Conservation (phyloP, 2,329 filamentous ascomycete genomes). For the Aspergillus puulaauensis region DNA sequence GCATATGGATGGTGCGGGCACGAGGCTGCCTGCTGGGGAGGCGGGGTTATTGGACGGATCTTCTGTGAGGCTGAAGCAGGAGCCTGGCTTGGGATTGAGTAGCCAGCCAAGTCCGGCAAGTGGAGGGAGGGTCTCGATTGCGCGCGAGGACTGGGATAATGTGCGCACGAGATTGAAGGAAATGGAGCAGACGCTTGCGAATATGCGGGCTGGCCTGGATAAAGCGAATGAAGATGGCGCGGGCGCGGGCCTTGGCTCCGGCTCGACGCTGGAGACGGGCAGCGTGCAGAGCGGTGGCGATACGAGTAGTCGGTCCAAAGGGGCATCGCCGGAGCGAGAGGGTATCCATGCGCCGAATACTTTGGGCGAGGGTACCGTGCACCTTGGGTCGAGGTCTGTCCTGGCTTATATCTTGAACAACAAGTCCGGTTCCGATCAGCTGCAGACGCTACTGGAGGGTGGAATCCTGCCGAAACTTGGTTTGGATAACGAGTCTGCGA, state of each 20-base stretch:
- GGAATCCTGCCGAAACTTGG: constrained; percentile 63
- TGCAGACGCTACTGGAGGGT: constrained; percentile 58
- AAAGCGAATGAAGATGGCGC: constrained; percentile 31
- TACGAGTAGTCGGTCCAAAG: constrained; percentile 32
- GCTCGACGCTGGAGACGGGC: constrained; percentile 24
- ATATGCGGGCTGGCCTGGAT: constrained; percentile 40
- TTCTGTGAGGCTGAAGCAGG: constrained; percentile 24
- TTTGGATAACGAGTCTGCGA: constrained; percentile 63
- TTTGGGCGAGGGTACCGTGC: constrained; percentile 59
- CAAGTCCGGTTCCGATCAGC: constrained; percentile 49
- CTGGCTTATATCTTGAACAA: constrained; percentile 60
- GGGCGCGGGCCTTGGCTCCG: background rate
- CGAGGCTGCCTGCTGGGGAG: background rate
- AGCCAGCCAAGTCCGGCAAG: constrained; percentile 9
- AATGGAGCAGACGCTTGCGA: constrained; percentile 44
- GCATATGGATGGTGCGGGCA: background rate
- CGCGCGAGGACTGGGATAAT: constrained; percentile 47
- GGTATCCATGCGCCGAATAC: constrained; percentile 63
- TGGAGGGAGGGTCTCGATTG: constrained; percentile 35
- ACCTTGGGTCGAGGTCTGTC: constrained; percentile 62
- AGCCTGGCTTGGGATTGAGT: constrained; percentile 16
- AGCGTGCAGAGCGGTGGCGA: constrained; percentile 32
- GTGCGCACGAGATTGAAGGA: constrained; percentile 42
- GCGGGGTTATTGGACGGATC: constrained; percentile 19
- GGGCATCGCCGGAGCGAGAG: constrained; percentile 45